Evolutionary conservation across 306 rosid species (phyloP).

Genomic region (Quercus variabilis): DNA sequence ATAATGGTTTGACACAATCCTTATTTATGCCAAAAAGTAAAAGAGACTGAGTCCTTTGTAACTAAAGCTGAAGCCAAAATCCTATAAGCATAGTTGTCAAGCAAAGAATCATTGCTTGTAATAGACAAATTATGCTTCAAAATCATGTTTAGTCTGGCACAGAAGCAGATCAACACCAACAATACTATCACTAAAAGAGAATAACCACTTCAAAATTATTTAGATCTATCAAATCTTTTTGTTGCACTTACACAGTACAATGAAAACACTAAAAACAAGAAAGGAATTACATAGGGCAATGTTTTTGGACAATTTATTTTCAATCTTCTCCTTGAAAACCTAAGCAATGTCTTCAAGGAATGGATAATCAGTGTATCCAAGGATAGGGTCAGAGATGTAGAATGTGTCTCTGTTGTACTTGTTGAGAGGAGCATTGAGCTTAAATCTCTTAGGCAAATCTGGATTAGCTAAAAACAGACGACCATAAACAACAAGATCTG

Average conservation of each 20-base stretch:
- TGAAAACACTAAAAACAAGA: neutral
- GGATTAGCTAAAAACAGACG: slow-evolving; percentile 63
- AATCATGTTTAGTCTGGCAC: neutral
- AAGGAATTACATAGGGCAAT: no score
- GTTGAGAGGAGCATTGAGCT: slow-evolving; percentile 56
- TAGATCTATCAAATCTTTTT: neutral
- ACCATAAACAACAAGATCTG: slow-evolving; percentile 45
- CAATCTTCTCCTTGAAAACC: neutral
- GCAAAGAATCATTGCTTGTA: neutral
- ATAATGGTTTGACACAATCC: no score
- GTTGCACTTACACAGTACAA: neutral
- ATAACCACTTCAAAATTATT: neutral
- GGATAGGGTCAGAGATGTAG: slow-evolving; percentile 37
- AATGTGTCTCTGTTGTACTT: slow-evolving; percentile 50
- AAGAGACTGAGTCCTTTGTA: no score
- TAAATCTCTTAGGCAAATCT: slow-evolving; percentile 67
- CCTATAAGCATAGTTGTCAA: no score
- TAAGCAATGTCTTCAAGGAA: slow-evolving; percentile 36
- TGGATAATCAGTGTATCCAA: slow-evolving; percentile 68
- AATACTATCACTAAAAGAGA: no score
- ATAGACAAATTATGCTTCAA: neutral
- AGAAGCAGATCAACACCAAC: neutral
- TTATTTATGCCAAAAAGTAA: no score
- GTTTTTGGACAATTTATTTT: neutral
- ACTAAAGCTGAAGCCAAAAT: no score